Percentiles rank a stretch among this genome's conserved stretches.
phyloP scores from a whole-genome alignment of 257 asterid genomes.

The Primulina tabacum region DNA sequence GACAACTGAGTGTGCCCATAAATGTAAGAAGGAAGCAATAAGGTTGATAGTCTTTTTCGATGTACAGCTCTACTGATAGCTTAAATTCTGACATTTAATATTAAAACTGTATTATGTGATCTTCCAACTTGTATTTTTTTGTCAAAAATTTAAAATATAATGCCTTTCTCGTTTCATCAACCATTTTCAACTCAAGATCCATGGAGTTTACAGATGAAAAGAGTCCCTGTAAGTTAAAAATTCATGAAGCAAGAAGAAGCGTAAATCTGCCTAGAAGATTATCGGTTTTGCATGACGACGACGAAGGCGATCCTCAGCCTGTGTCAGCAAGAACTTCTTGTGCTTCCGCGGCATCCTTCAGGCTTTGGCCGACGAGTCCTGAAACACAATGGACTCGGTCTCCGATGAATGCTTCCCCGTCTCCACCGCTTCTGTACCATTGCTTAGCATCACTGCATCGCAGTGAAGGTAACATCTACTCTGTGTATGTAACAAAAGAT shows the following conservation, averaged over 20 bases:
- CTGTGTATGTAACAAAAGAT: conserved; percentile 43
- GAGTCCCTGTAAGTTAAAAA: conserved; percentile 36
- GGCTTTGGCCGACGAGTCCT: conserved; percentile 38
- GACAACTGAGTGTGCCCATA: background rate
- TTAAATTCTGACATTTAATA: background rate
- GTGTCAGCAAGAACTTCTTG: conserved; percentile 60
- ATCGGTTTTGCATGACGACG: conserved; percentile 40
- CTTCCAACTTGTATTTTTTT: too few species aligned
- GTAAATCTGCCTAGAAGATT: conserved; percentile 46
- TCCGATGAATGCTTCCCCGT: conserved; percentile 34
- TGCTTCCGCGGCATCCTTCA: conserved; percentile 47
- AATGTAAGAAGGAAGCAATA: background rate
- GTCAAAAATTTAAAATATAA: background rate
- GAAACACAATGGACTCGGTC: conserved; percentile 67
- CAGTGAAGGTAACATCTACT: conserved; percentile 49
- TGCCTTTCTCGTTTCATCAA: background rate
- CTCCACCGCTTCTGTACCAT: conserved; percentile 54
- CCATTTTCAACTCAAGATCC: background rate
- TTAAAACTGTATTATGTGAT: too few species aligned
- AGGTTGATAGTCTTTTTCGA: background rate
- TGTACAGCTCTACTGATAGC: background rate
- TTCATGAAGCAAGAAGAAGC: conserved; percentile 39
- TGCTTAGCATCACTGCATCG: conserved; percentile 69
- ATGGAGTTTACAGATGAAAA: conserved; percentile 46
- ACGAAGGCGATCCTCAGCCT: conserved; percentile 33